These are phyloP conservation scores for Colletotrichum echinochloae DNA, from an alignment of 2,329 filamentous ascomycete species.

Conservation along the genomic window DNA sequence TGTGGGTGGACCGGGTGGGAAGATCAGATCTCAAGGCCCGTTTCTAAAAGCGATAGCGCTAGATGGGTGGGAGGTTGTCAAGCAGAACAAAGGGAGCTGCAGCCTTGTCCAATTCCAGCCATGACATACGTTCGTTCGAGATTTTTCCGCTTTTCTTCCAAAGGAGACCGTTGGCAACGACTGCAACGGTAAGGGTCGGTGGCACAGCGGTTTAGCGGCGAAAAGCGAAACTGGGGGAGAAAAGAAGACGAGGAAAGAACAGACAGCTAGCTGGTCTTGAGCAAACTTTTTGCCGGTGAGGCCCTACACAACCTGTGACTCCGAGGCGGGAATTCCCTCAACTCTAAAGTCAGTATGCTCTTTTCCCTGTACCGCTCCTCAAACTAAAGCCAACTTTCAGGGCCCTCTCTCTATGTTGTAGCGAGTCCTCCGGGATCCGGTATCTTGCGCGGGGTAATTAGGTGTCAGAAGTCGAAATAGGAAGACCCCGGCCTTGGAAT, in stretches of 20 bases:
- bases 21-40: slow-evolving; percentile 31
- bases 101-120: background rate
- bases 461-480: slow-evolving; percentile 17
- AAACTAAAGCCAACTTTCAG: background rate
- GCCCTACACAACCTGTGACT: background rate
- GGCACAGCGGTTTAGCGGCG: background rate
- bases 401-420: background rate
- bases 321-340: background rate
- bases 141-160: slow-evolving; percentile 14
- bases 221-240: background rate
- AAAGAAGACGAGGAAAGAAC: background rate
- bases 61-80: background rate
- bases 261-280: background rate
- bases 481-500: slow-evolving; percentile 22
- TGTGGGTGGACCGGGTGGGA: slow-evolving; percentile 27
- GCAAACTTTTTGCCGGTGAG: background rate
- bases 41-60: slow-evolving; percentile 13
- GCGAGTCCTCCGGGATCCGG: background rate
- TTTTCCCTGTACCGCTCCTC: background rate
- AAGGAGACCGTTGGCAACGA: slow-evolving; percentile 7
- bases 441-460: slow-evolving; percentile 32
- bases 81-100: slow-evolving; percentile 4
- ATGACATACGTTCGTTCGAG: background rate
- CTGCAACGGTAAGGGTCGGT: slow-evolving; percentile 9
- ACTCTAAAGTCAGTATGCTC: background rate